Conservation (phyloP, 2,329 filamentous ascomycete species). For the Paradendryphiella salina region DNA sequence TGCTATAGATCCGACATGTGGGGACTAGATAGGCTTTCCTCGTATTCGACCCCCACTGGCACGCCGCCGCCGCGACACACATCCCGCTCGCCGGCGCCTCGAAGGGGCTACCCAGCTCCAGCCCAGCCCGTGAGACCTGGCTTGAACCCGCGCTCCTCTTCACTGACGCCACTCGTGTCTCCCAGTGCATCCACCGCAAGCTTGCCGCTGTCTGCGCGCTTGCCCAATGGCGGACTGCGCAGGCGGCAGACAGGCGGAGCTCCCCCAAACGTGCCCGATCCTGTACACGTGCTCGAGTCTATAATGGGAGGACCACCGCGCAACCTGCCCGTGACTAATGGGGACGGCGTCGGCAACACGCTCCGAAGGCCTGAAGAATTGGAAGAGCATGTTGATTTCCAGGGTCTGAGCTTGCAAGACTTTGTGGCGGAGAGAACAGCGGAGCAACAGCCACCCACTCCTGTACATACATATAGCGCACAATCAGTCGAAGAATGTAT, state of each 20-base stretch:
- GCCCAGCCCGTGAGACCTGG: slow-evolving; percentile 72
- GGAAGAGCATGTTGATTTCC: slow-evolving; percentile 75
- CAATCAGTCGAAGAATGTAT: slow-evolving; percentile 75
- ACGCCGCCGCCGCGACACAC: slow-evolving; percentile 66
- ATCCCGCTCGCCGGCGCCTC: slow-evolving; percentile 71
- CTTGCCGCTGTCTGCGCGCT: slow-evolving; percentile 66
- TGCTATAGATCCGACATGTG: slow-evolving; percentile 63
- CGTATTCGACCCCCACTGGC: slow-evolving; percentile 66
- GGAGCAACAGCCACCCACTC: slow-evolving; percentile 34
- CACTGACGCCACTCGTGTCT: slow-evolving; percentile 68
- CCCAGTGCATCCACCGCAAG: slow-evolving; percentile 77
- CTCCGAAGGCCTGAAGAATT: slow-evolving; percentile 55
- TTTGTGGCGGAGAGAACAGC: slow-evolving; percentile 56
- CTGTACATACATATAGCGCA: slow-evolving; percentile 56
- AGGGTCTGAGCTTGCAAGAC: slow-evolving; percentile 72
- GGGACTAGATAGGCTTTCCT: slow-evolving; percentile 79
- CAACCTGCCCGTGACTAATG: slow-evolving; percentile 22
- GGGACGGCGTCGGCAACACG: slow-evolving; percentile 23
- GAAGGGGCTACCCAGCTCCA: slow-evolving; percentile 68
- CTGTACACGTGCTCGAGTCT: slow-evolving; percentile 68
- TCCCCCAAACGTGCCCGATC: slow-evolving; percentile 65
- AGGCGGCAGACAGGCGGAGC: slow-evolving; percentile 60
- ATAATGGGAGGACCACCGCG: slow-evolving; percentile 57
- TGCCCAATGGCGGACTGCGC: slow-evolving; percentile 68
- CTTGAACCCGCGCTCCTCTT: slow-evolving; percentile 72